Evolutionary conservation across 495 filamentous ascomycete species (phyloP).

Genomic region (Tuber melanosporum): DNA sequence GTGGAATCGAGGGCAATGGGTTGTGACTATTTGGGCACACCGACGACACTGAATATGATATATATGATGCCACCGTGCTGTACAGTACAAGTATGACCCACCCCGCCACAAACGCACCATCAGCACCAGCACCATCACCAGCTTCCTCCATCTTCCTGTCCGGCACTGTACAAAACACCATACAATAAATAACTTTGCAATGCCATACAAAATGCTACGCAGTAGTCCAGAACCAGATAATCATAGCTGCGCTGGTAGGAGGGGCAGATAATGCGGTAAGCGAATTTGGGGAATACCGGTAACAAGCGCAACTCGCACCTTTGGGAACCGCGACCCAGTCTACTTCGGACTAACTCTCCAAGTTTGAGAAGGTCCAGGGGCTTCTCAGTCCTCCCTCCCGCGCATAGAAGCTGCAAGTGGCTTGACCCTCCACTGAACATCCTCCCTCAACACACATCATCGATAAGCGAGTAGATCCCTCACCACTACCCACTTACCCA

Average conservation of each 20-base stretch:
- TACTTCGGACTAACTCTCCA: neutral
- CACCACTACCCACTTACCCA: neutral
- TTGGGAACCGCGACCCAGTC: neutral
- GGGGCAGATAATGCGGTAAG: neutral
- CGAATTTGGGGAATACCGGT: neutral
- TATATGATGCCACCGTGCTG: neutral
- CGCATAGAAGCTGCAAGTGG: neutral
- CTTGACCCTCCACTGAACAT: neutral
- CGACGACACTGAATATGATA: too few relatives aligned
- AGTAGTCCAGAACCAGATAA: neutral
- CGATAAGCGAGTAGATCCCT: slow-evolving; percentile 5
- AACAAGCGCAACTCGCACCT: neutral
- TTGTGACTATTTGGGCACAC: neutral
- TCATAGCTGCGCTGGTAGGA: neutral
- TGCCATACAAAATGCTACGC: neutral
- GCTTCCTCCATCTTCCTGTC: neutral
- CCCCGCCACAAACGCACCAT: neutral
- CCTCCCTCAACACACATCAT: slow-evolving; percentile 1
- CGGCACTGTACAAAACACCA: neutral
- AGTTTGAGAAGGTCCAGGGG: neutral
- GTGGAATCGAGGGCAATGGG: neutral
- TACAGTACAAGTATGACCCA: too few relatives aligned
- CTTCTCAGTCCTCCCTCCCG: neutral
- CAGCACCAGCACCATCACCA: neutral
- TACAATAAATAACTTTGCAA: neutral